These are phyloP conservation scores for Elaeis guineensis DNA, from an alignment of 176 grass and related monocot species.

Conservation along the genomic window DNA sequence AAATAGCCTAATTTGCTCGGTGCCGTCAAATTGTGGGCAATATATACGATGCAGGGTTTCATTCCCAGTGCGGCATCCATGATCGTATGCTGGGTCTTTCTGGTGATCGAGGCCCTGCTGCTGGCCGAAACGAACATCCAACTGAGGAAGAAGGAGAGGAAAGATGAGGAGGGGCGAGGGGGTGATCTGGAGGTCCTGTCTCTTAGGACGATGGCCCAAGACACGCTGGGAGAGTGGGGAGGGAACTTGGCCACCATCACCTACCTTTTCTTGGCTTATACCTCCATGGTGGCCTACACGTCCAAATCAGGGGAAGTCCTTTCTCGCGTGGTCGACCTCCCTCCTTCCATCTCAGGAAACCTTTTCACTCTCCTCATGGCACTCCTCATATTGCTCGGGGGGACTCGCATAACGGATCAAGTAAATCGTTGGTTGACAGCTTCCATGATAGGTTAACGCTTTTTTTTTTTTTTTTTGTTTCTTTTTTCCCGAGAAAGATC, in stretches of 20 bases:
- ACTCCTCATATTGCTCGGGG: constrained; percentile 47
- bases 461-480: no score
- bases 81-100: constrained; percentile 57
- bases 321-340: constrained; percentile 43
- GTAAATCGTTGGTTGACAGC: constrained; percentile 66
- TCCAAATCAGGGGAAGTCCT: constrained; percentile 71
- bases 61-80: constrained; percentile 61
- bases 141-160: constrained; percentile 32
- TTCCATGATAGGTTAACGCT: constrained; percentile 57
- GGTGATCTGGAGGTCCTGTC: constrained; percentile 50
- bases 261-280: constrained; percentile 73
- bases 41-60: constrained; percentile 45
- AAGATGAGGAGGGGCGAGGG: constrained; percentile 4
- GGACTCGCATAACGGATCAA: constrained; percentile 48
- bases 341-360: constrained; percentile 35
- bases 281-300: constrained; percentile 69
- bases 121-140: constrained; percentile 63
- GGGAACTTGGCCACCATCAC: constrained; percentile 51
- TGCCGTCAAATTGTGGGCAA: no score
- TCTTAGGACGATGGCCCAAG: constrained; percentile 66
- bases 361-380: constrained; percentile 61
- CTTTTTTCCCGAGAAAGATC: no score
- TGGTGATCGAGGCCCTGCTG: constrained; percentile 55
- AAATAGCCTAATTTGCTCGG: no score
- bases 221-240: constrained; percentile 69